Percentiles rank a stretch among this genome's conserved stretches.
These are phyloP conservation scores for Hemileccinum impolitum DNA, from an alignment of 768 basidiomycete species.

Conservation along the genomic window DNA sequence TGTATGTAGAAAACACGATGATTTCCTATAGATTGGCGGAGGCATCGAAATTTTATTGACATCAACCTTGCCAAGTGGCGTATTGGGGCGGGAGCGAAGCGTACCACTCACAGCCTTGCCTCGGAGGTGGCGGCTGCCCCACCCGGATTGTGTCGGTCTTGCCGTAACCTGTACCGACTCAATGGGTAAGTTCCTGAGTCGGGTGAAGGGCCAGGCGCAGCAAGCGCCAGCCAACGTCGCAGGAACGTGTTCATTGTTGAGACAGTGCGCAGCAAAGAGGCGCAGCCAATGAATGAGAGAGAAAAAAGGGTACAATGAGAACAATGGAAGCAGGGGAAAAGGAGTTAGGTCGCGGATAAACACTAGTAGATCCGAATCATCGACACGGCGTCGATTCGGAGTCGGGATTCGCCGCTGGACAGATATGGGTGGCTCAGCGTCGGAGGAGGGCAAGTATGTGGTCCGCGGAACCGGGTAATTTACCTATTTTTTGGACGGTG, in stretches of 20 bases:
- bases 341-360: background rate
- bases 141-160: background rate
- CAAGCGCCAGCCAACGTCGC: conserved; percentile 3
- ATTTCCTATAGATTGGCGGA: too few relatives aligned
- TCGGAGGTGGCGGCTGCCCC: background rate
- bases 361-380: background rate
- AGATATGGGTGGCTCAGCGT: background rate
- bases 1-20: background rate
- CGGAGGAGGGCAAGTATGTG: background rate
- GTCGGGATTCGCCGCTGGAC: background rate
- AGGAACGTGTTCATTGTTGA: background rate
- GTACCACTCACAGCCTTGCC: conserved; percentile 16
- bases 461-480: background rate
- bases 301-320: background rate
- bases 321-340: background rate
- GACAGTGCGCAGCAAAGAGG: conserved; percentile 10
- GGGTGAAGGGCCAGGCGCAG: conserved; percentile 9
- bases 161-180: conserved; percentile 10
- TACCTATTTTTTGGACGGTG: too few relatives aligned
- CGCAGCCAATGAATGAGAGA: background rate
- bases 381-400: background rate
- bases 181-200: conserved; percentile 4
- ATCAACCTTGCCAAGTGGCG: background rate
- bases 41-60: background rate
- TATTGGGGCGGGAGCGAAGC: background rate